Conservation (phyloP, 805 yeast species). For the Geotrichum ghanense region DNA sequence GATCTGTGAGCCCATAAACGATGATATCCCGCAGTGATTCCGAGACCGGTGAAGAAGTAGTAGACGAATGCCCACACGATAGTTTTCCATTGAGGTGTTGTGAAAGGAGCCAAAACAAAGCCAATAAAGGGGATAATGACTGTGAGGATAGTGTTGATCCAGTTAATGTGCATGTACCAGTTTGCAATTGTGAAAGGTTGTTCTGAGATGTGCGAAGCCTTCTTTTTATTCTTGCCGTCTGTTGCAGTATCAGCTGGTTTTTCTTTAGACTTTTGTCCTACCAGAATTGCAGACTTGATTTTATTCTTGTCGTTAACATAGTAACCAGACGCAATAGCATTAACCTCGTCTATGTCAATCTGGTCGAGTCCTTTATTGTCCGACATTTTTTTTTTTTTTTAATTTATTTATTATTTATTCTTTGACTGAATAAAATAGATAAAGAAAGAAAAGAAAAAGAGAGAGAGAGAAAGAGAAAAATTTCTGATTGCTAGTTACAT, state of each 20-base stretch:
- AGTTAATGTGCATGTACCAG: constrained; percentile 64
- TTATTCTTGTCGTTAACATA: constrained; percentile 16
- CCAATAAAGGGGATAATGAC: constrained; percentile 46
- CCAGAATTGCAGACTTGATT: constrained; percentile 19
- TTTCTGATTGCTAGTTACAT: too few relatives aligned
- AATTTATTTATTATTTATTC: not conserved
- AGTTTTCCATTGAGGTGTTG: constrained; percentile 41
- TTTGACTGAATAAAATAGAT: not conserved
- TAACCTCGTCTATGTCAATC: constrained; percentile 22
- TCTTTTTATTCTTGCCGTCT: constrained; percentile 12
- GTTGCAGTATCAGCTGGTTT: constrained; percentile 8
- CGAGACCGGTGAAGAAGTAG: constrained; percentile 52
- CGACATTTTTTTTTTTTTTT: too few relatives aligned
- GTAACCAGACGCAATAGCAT: constrained; percentile 26
- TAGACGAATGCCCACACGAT: constrained; percentile 40
- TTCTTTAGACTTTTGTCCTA: not conserved
- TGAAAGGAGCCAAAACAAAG: constrained; percentile 29
- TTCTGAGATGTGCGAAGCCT: constrained; percentile 46
- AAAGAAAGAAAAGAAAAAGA: not conserved
- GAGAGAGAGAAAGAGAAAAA: not conserved
- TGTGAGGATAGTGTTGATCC: constrained; percentile 55
- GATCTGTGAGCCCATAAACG: constrained; percentile 61
- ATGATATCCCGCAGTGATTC: constrained; percentile 78
- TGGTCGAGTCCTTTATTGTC: constrained; percentile 18
- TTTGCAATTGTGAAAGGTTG: constrained; percentile 64